phyloP scores from a whole-genome alignment of 371 early-diverging fungal genomes.

The Blastocladiella emersonii region DNA sequence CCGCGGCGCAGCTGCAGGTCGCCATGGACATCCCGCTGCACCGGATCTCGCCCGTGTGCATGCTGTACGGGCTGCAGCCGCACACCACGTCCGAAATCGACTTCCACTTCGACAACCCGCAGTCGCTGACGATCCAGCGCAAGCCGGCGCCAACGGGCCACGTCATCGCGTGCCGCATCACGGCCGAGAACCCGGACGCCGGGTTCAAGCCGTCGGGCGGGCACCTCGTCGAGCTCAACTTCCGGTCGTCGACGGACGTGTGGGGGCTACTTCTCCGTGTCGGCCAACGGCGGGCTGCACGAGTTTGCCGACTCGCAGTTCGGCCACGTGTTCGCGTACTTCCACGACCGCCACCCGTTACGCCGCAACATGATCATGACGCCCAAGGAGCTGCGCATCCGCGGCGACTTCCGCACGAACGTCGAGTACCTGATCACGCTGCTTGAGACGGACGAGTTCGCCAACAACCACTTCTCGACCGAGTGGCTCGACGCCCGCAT shows the following conservation, averaged over 20 bases:
- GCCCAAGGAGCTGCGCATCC: slow-evolving; percentile 92
- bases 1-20: slow-evolving; percentile 93
- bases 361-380: slow-evolving; percentile 94
- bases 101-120: slow-evolving; percentile 70
- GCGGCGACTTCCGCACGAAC: slow-evolving; percentile 97
- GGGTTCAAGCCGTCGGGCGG: slow-evolving; percentile 96
- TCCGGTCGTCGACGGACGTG: slow-evolving; percentile 82
- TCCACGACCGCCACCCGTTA: slow-evolving; percentile 82
- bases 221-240: slow-evolving; percentile 89
- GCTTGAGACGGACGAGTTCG: slow-evolving; percentile 78
- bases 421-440: slow-evolving; percentile 92
- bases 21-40: slow-evolving; percentile 95
- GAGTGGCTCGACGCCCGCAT: slow-evolving; percentile 94
- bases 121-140: slow-evolving; percentile 63
- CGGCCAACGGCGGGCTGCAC: slow-evolving; percentile 86
- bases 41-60: slow-evolving; percentile 86
- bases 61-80: slow-evolving; percentile 74
- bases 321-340: slow-evolving; percentile 97
- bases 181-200: slow-evolving; percentile 98
- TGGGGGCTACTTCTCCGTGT: slow-evolving; percentile 98
- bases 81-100: slow-evolving; percentile 77
- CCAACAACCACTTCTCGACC: slow-evolving; percentile 81
- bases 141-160: slow-evolving; percentile 91
- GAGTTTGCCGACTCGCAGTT: slow-evolving; percentile 99
- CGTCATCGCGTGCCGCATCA: slow-evolving; percentile 96